Percentiles rank a stretch among this genome's conserved stretches.
These are phyloP conservation scores for Aureobasidium sp. DNA, from an alignment of 2,329 filamentous ascomycete genomes.

Conservation along the genomic window DNA sequence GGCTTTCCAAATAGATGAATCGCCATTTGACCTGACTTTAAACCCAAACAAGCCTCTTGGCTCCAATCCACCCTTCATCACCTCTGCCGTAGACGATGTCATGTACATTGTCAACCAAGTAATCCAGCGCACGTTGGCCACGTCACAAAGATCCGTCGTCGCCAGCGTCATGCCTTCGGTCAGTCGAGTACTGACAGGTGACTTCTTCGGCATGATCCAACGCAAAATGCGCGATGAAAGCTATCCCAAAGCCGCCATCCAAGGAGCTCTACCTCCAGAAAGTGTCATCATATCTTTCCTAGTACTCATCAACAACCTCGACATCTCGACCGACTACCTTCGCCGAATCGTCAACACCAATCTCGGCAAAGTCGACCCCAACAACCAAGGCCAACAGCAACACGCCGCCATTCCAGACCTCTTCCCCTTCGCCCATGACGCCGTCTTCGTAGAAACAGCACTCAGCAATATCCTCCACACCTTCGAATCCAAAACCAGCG, in stretches of 20 bases:
- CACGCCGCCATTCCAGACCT: conserved; percentile 46
- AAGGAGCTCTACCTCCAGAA: conserved; percentile 87
- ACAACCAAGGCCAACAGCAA: conserved; percentile 38
- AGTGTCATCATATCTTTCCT: conserved; percentile 90
- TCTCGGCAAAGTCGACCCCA: conserved; percentile 44
- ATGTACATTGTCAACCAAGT: conserved; percentile 99
- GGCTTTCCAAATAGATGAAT: conserved; percentile 96
- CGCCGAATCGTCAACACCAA: conserved; percentile 82
- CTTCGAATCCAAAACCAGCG: conserved; percentile 81
- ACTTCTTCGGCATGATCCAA: conserved; percentile 98
- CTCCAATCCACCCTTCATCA: conserved; percentile 88
- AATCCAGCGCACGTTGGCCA: conserved; percentile 86
- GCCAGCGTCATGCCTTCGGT: conserved; percentile 82
- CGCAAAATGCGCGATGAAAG: conserved; percentile 98
- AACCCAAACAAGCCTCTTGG: conserved; percentile 76
- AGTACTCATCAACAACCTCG: conserved; percentile 95
- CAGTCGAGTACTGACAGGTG: conserved; percentile 81
- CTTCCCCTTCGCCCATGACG: conserved; percentile 86
- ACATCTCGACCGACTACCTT: conserved; percentile 92
- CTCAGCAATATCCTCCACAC: conserved; percentile 74
- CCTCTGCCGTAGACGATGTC: conserved; percentile 96
- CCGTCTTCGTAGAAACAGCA: conserved; percentile 71
- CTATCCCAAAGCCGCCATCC: conserved; percentile 82
- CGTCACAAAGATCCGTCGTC: conserved; percentile 83
- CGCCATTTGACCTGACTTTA: conserved; percentile 81